Evolutionary conservation across 2,329 filamentous ascomycete genomes (phyloP), one percentile per base, ranked within the genome.

Genomic region (Neopestalotiopsis sp.): DNA sequence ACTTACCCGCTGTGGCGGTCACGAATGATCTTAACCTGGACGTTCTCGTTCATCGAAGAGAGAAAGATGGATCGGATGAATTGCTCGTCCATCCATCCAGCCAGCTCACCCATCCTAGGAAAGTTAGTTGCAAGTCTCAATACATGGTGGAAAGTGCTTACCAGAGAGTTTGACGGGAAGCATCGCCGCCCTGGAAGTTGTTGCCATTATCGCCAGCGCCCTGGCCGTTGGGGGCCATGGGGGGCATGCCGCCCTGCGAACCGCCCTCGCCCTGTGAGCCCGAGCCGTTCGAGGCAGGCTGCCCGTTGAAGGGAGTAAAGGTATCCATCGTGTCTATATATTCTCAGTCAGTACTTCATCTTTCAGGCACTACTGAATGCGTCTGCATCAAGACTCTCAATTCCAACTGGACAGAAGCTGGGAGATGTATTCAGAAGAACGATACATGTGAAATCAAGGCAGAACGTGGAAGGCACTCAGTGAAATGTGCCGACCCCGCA

Each of bases 1-100:
- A 66, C 85, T 67, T 82, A 97, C 94, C 95, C 96, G 79, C 95
- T 98, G 82, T 97, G 97, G 84, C 98, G 98, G 86, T 99, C 96
- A 74, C 96, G 94, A 77, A 99, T 99, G 88, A 99, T 97, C 89
- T 99, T 99, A 76, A 99, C 96, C 76, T 98, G 98, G 76, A 99
- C 96, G 72, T 91, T 91, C 83, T 98, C 96, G 74, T 93, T 94
- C 85, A 97, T 93, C 76, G 95, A 91, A 78, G 94, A 97, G 72
- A 86, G 79, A 88, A 94, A 98, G 61, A 98, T 90, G 75, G 93
- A 96, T 83, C 97, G 95, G 79, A 99, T 93, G 81, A 98, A 99
- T 83, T 95, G 97, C 86, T 99, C 96, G 76, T 99, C 96, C 84
- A 99, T 98, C 96, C 96, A 99, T 34, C 94, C 94, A 83, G 98